phyloP scores from a whole-genome alignment of 1,284 basidiomycete genomes.

The Cutaneotrichosporon cavernicola region DNA sequence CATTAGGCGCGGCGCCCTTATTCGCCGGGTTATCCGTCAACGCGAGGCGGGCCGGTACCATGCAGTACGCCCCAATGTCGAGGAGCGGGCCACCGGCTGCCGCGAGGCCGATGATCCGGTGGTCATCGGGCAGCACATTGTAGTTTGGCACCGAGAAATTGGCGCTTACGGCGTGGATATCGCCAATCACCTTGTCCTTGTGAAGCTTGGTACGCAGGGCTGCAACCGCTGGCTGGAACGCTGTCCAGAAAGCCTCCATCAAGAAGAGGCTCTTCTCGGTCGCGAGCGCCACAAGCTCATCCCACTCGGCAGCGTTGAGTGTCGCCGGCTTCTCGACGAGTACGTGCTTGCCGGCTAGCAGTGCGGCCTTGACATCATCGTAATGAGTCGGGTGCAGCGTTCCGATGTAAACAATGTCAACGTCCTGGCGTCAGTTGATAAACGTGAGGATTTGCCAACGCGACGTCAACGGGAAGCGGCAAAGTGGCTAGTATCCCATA shows the following conservation, averaged over 20 bases:
- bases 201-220: conserved; percentile 46
- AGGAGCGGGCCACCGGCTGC: conserved; percentile 56
- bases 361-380: conserved; percentile 50
- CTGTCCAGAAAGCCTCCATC: conserved; percentile 50
- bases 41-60: conserved; percentile 14
- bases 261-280: conserved; percentile 49
- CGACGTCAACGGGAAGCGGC: too few relatives aligned
- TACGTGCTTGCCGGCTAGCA: conserved; percentile 55
- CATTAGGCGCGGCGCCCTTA: conserved; percentile 31
- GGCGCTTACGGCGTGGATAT: conserved; percentile 37
- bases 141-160: conserved; percentile 20
- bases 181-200: conserved; percentile 45
- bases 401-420: conserved; percentile 57
- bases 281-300: conserved; percentile 51
- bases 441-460: conserved; percentile 35
- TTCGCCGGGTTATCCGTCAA: conserved; percentile 44
- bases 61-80: conserved; percentile 55
- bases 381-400: conserved; percentile 57
- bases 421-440: conserved; percentile 49
- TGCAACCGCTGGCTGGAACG: conserved; percentile 50
- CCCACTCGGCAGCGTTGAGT: conserved; percentile 55
- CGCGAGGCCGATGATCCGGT: conserved; percentile 52
- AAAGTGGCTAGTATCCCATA: too few relatives aligned
- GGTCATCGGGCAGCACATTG: conserved; percentile 31
- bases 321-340: conserved; percentile 55